Base-by-base conservation (phyloP, 305 asterid species). In the Fraxinus greggii region DNA sequence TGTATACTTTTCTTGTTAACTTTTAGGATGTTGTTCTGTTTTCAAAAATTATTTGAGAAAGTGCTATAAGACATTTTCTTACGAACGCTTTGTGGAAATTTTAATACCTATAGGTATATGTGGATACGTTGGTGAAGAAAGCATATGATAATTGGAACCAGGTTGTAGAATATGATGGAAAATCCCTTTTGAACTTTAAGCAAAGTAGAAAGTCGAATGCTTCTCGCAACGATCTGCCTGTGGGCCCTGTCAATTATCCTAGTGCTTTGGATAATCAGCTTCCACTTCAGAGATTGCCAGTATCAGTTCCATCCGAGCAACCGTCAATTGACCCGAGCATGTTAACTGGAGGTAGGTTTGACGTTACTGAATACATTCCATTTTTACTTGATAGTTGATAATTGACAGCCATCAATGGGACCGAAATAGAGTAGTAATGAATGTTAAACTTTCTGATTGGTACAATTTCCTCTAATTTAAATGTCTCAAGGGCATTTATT, bases 111-210 rank as follows among this genome's bases (percentile, higher is more conserved):
- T 86, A 96, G 99, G 93, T 93, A 33, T 89, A 84, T 82, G 98
- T 96, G 79, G 98, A 96, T 88, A 72, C 90, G 29, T 88, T 89
- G 94, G 93, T 96, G 84, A 95, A 95, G 87, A 95, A 93, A 79
- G 99, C 99, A 59, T 95, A 94, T 75, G 99, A 94, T 54, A 92
- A 92, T 80, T 96, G 99, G 99, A 89, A 80, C 86, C 92, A 92
- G 87, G 99, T 93, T 75, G 91, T 96, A 38, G 99, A 94, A 90
- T 96, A 96, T 79, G 99, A 96, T 85, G 99, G 98, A 31, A 92
- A 94, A 83, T 88, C 99, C 32, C 92, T 94, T 73, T 28, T 94
- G 90, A 87, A 86, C 85, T 83, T 90, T 84, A 91, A 94, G 88
- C 93, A 95, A 86, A 90, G 77, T 54, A 90, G 88, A 83, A 90